phyloP scores from a whole-genome alignment of 2,329 filamentous ascomycete species.

The Colletotrichum spaethianum region DNA sequence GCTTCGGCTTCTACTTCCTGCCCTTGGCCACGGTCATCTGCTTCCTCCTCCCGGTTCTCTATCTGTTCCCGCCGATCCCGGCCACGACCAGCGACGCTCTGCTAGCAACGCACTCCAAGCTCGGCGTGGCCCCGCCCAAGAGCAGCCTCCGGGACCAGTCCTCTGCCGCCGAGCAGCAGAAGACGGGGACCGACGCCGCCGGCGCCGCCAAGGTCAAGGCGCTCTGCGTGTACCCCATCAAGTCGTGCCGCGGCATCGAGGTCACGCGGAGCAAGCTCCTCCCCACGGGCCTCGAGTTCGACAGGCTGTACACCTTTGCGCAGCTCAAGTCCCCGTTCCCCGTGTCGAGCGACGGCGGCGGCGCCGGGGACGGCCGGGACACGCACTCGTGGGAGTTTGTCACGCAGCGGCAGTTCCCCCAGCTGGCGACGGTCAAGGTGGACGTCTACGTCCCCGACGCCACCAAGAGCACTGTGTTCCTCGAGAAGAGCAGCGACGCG shows the following conservation, averaged over 20 bases:
- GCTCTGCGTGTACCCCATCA: conserved; percentile 85
- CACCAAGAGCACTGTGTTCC: conserved; percentile 63
- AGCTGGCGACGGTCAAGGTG: conserved; percentile 77
- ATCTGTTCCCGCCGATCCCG: conserved; percentile 68
- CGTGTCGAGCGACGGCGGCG: conserved; percentile 52
- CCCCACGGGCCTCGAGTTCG: conserved; percentile 80
- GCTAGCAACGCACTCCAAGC: conserved; percentile 66
- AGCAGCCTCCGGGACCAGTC: conserved; percentile 54
- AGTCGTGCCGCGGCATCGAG: conserved; percentile 85
- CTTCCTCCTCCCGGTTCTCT: conserved; percentile 67
- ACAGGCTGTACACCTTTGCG: conserved; percentile 87
- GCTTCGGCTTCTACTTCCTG: conserved; percentile 53
- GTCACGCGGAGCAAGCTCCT: conserved; percentile 75
- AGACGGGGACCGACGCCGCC: conserved; percentile 29
- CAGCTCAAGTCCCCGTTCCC: conserved; percentile 70
- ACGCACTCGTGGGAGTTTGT: conserved; percentile 77
- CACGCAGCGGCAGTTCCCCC: conserved; percentile 78
- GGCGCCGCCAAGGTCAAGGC: conserved; percentile 63
- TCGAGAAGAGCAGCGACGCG: conserved; percentile 62
- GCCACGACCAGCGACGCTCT: conserved; percentile 68
- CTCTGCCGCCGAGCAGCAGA: conserved; percentile 8
- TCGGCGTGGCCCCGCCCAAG: conserved; percentile 57
- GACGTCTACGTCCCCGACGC: conserved; percentile 80
- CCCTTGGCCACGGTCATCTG: conserved; percentile 61
- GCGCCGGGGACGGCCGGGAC: conserved; percentile 54